Evolutionary conservation across 106 monocot species (phyloP), one percentile per base, ranked within the genome.

Genomic region (Dioscorea zingiberensis): DNA sequence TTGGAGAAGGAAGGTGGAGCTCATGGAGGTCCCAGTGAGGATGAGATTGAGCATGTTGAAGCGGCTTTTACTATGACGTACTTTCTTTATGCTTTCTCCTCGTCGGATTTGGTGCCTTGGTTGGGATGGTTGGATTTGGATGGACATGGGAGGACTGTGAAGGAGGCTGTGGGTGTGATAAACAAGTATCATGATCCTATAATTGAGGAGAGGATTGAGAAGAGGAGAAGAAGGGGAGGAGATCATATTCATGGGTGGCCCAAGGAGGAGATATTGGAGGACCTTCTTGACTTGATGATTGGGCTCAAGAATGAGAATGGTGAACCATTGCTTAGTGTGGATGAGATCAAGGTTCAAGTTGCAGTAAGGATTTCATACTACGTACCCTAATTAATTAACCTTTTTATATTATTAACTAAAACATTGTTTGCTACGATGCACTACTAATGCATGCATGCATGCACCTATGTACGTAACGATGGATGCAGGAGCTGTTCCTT

Each of bases 341-440:
- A 81, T 0, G 81, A 81, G 58, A 69, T 81, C 58, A 76, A 71
- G 25, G 81, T 68, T 18, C 76, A 76, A 27, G 11, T n/a, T 0
- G 55, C 21, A 2, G 74, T 80, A 67, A 74, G 74, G 4, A 6
- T 21, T 0, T 48, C 11, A 30, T 29, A n/a, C n/a, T n/a, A n/a
- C n/a, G n/a, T n/a, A n/a, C n/a, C n/a, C n/a, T n/a, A n/a, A n/a
- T n/a, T n/a, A n/a, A n/a, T n/a, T n/a, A n/a, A n/a, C n/a, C n/a
- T n/a, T n/a, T n/a, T n/a, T n/a, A n/a, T n/a, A n/a, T n/a, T n/a
- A n/a, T n/a, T n/a, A n/a, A n/a, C n/a, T n/a, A n/a, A n/a, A n/a
- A n/a, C n/a, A n/a, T n/a, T n/a, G n/a, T n/a, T n/a, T n/a, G n/a
- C n/a, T n/a, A n/a, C n/a, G n/a, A n/a, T n/a, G n/a, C n/a, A n/a